Evolutionary conservation across 768 basidiomycete genomes (phyloP), one percentile per base, ranked within the genome.

Genomic region (Tulasnella sp.): DNA sequence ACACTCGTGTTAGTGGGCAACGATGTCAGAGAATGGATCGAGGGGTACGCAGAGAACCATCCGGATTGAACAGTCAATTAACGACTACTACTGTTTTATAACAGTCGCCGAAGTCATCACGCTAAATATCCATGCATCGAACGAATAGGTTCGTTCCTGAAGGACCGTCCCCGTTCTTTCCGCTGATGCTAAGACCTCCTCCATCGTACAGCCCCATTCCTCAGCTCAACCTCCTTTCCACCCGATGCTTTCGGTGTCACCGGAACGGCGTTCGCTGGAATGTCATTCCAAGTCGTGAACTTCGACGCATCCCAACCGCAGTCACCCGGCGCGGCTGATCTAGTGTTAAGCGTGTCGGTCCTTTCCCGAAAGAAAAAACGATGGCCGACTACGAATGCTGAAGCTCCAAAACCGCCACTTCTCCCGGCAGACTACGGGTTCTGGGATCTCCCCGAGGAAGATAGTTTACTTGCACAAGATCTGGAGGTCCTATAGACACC

Each of bases 391-490:
- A 29, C 5, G 15, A 11, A 5, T 18, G 20, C 23, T 5, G 20
- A 15, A 10, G 11, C 20, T 26, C 44, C 20, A n/a, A 18, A 11
- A 13, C 26, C 70, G 13, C 20, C 13, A 3, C 70, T 72, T 40
- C 37, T 40, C 70, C 70, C 70, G 4, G 20, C 70, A 37, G 70
- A 72, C 18, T 37, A 72, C 70, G 20, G 18, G 39, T 72, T 72
- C 15, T 72, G 70, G 70, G 18, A n/a, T 11, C 70, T 72, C 11
- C 70, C 70, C 13, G 39, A 67, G 61, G 61, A 67, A n/a, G 61
- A 39, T 72, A 37, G n/a, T 13, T 32, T 26, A 1, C 37, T 72
- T 4, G 26, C 37, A 16, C 20, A 42, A 10, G 70, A 72, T 39
- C 37, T 29, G 39, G 70, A 72, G 26, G 37, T 72, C n/a, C 26